Base-by-base conservation (phyloP, 257 asterid genomes). In the Plantago major region DNA sequence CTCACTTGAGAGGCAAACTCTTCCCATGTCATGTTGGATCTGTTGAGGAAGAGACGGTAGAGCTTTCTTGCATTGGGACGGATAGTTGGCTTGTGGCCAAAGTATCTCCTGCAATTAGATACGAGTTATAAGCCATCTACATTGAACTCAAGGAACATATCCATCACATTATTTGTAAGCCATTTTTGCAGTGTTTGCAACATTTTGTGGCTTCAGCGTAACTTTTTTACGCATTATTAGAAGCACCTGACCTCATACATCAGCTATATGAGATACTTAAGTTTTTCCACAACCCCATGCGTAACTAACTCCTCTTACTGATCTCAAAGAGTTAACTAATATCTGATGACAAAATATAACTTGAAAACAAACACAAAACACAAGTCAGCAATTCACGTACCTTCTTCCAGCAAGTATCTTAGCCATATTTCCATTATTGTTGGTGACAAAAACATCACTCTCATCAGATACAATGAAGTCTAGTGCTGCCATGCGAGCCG, bases 381-480 rank as follows among this genome's bases (percentile, higher is more conserved):
- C 6, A 33, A 33, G 8, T 0, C 8, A 33, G 26, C 26, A 22
- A 22, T n/a, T 30, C 40, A 33, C 40, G 9, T 66, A 81, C 94
- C 90, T 79, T 72, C 85, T 79, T 44, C 95, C 90, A 9, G 90
- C 87, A 7, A 87, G 86, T 51, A 87, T 82, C 76, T 73, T 80
- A 11, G 90, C 95, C 95, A 87, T 84, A 75, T 87, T 87, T 16
- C 95, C 95, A 12, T 88, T 88, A 74, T 88, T 85, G 69, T 88
- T 88, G 56, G 92, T 72, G 46, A 83, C 86, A 18, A 88, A 85
- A 45, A 83, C 96, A 73, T 85, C 84, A 45, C 92, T 85, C 73
- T 85, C 84, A 60, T 88, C 95, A 44, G 92, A 88, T 42, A 88
- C 95, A 56, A 88, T 78, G 76, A 77, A 88, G 60, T 85, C 95